These are phyloP conservation scores for Sambucus nigra DNA, from an alignment of 129 eudicot species.

Conservation along the genomic window DNA sequence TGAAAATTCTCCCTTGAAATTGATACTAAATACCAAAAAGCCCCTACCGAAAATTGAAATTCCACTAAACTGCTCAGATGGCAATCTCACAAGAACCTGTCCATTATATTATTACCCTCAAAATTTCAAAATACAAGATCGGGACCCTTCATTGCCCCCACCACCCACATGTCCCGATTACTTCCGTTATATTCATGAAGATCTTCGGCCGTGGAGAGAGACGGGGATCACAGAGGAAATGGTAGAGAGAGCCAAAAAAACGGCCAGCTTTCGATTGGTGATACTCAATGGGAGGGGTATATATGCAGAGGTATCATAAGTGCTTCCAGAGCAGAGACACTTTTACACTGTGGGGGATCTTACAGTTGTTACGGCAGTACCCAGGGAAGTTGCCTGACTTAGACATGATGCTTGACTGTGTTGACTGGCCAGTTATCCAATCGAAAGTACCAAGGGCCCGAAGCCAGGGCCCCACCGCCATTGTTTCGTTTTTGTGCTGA, in stretches of 20 bases:
- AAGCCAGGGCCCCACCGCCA: constrained; percentile 57
- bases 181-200: constrained; percentile 76
- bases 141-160: constrained; percentile 12
- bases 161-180: constrained; percentile 54
- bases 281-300: constrained; percentile 58
- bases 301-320: constrained; percentile 37
- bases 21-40: constrained; percentile 4
- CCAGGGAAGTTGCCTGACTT: constrained; percentile 77
- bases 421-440: constrained; percentile 59
- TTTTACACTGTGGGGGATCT: constrained; percentile 89
- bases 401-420: constrained; percentile 79
- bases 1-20: constrained; percentile 8
- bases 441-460: constrained; percentile 18
- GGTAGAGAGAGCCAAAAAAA: no score
- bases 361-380: no score
- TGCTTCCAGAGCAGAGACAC: constrained; percentile 58
- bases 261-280: constrained; percentile 69
- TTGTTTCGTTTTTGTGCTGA: constrained; percentile 69
- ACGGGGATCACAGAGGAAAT: constrained; percentile 58
- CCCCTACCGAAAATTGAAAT: constrained; percentile 17
- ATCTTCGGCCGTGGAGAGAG: constrained; percentile 68
- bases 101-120: constrained; percentile 55
- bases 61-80: constrained; percentile 41
- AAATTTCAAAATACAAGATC: constrained; percentile 11
- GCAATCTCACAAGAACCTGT: constrained; percentile 36